These are phyloP conservation scores for Hyparrhenia diplandra DNA, from an alignment of 176 grass and related monocot genomes.

Conservation along the genomic window DNA sequence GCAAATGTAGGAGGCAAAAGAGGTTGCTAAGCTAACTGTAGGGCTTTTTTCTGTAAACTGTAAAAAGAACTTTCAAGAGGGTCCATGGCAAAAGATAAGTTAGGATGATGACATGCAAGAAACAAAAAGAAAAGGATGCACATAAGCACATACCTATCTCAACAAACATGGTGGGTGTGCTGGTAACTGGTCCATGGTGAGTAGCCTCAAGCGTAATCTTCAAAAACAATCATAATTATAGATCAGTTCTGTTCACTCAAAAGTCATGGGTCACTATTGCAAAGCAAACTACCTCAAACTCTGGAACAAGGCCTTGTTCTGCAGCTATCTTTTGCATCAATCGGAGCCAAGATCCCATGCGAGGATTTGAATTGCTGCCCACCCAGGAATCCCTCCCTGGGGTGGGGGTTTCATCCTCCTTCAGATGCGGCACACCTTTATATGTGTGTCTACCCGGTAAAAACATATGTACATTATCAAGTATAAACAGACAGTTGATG, in stretches of 20 bases:
- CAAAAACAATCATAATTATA: background rate
- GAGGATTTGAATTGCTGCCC: constrained; percentile 71
- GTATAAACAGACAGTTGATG: background rate
- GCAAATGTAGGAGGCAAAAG: background rate
- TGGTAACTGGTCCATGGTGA: constrained; percentile 86
- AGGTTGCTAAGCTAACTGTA: background rate
- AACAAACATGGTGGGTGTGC: constrained; percentile 79
- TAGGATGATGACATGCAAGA: background rate
- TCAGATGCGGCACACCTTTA: constrained; percentile 75
- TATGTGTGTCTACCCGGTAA: constrained; percentile 1
- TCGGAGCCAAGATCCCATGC: constrained; percentile 83
- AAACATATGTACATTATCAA: background rate
- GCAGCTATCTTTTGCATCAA: constrained; percentile 62
- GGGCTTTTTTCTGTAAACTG: background rate
- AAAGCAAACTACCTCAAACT: constrained; percentile 68
- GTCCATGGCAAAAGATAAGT: background rate
- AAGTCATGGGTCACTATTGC: background rate
- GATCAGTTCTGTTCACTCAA: constrained; percentile 15
- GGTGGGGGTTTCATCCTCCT: constrained; percentile 75
- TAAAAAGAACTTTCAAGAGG: background rate
- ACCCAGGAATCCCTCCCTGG: constrained; percentile 77
- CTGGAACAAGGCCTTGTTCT: constrained; percentile 74
- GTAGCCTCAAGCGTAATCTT: constrained; percentile 93
- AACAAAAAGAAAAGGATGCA: background rate
- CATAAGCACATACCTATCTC: constrained; percentile 70